Evolutionary conservation across 768 basidiomycete species (phyloP).

Genomic region (Naganishia vaughanmartiniae): DNA sequence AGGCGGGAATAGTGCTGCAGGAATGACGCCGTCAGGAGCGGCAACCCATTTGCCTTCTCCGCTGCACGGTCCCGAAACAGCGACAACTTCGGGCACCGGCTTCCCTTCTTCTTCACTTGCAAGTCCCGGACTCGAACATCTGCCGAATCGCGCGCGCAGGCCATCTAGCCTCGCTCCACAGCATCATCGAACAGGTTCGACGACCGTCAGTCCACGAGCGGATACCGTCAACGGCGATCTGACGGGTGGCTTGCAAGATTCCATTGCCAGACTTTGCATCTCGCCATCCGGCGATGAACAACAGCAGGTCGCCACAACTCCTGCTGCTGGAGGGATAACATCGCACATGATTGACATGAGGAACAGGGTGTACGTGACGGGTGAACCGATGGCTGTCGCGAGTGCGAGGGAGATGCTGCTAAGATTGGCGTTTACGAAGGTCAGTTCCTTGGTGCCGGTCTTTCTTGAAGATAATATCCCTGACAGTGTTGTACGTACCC

Average conservation of each 20-base stretch:
- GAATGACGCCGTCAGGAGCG: conserved; percentile 33
- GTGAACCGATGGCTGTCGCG: conserved; percentile 94
- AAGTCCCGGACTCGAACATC: not conserved
- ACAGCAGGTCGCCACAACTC: not conserved
- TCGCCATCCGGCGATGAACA: conserved; percentile 31
- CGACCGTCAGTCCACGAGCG: conserved; percentile 55
- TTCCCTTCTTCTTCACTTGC: not conserved
- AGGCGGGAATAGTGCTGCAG: conserved; percentile 31
- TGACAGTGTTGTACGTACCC: not conserved
- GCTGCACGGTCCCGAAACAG: conserved; percentile 28
- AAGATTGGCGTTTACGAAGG: conserved; percentile 82
- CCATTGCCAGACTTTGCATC: conserved; percentile 38
- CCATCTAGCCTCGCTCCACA: not conserved
- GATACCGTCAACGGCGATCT: conserved; percentile 53
- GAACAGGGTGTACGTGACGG: conserved; percentile 91
- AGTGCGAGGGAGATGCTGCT: conserved; percentile 91
- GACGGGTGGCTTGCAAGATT: conserved; percentile 16
- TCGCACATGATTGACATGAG: conserved; percentile 57
- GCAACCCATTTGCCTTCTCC: conserved; percentile 27
- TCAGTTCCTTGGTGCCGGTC: conserved; percentile 49
- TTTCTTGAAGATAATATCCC: not conserved
- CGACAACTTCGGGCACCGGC: conserved; percentile 28
- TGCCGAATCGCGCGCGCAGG: no score
- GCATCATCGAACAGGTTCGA: not conserved
- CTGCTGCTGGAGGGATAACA: conserved; percentile 35